phyloP scores from a whole-genome alignment of 1,284 basidiomycete genomes.

The Puccinia polysora region DNA sequence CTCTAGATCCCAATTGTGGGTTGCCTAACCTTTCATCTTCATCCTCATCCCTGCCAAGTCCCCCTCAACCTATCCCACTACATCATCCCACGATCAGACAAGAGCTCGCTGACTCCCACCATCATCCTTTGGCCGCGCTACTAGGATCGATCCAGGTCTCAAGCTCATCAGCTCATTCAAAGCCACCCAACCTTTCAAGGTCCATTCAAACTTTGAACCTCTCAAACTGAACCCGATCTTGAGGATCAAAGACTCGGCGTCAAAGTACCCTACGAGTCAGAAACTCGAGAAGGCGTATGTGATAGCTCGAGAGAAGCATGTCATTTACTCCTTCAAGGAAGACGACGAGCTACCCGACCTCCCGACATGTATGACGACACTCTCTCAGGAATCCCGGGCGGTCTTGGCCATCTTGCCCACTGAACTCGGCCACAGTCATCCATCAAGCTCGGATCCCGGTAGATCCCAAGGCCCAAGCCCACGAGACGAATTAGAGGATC shows the following conservation, averaged over 20 bases:
- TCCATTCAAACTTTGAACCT: conserved; percentile 20
- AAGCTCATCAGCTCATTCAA: conserved; percentile 18
- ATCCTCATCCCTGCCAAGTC: background rate
- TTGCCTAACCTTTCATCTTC: background rate
- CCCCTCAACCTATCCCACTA: no score
- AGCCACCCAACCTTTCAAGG: conserved; percentile 8
- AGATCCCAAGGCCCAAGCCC: background rate
- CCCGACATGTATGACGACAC: conserved; percentile 17
- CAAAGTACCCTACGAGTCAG: conserved; percentile 14
- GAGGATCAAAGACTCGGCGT: background rate
- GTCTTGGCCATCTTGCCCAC: background rate
- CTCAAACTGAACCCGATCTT: conserved; percentile 26
- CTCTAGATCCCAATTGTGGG: background rate
- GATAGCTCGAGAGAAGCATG: conserved; percentile 11
- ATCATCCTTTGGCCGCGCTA: background rate
- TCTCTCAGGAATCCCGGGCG: conserved; percentile 25
- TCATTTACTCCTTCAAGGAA: conserved; percentile 10
- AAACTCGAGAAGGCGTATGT: conserved; percentile 12
- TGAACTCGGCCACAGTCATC: background rate
- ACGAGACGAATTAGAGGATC: background rate
- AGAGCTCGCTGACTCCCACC: background rate
- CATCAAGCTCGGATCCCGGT: background rate
- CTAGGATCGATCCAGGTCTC: background rate
- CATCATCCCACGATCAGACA: background rate
- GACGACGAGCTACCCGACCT: conserved; percentile 27